Base-by-base conservation (phyloP, 106 monocot genomes). In the Agapanthus africanus region DNA sequence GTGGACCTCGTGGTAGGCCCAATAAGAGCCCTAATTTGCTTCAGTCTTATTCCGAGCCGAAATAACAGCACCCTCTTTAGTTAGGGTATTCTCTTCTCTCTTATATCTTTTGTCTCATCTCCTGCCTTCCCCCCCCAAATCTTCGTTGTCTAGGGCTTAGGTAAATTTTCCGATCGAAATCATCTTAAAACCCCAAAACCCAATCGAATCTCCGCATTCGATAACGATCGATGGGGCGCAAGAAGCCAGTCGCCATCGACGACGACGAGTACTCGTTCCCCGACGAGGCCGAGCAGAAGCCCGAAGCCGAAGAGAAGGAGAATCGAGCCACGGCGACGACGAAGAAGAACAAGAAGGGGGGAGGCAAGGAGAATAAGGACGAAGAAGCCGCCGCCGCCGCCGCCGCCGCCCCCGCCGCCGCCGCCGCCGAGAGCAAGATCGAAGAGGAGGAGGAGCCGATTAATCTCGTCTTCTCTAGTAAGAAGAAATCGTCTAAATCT, bases 181-280 rank as follows among this genome's bases (percentile, higher is more conserved):
- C n/a, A n/a, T n/a, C n/a, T n/a, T n/a, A n/a, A n/a, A n/a, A 54
- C 3, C 5, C 54, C 25, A 54, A 57, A 6, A 18, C 31, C 41
- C 73, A 14, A 40, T 54, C 34, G 10, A 30, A 6, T 35, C 60
- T 3, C 63, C 38, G 14, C 52, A 1, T 4, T 23, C 23, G 36
- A 21, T 21, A 42, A 14, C 59, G 56, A 37, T 38, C 66, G 71
- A 91, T 91, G 91, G 91, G 91, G 14, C 77, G 84, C 75, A 91
- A 91, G 76, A 91, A 91, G 76, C n/a, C 64, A 2, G 77, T 91
- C 31, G 35, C 82, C 21, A 87, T 91, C 75, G 87, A 82, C 78
- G 91, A 91, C 76, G 91, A 87, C 71, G 91, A 91, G 79, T 91
- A 91, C 82, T 75, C 84, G 11, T 50, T 91, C 15, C 87, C 84